Evolutionary conservation across 139 green algal species (phyloP).

Genomic region (Coccomyxa sp.): DNA sequence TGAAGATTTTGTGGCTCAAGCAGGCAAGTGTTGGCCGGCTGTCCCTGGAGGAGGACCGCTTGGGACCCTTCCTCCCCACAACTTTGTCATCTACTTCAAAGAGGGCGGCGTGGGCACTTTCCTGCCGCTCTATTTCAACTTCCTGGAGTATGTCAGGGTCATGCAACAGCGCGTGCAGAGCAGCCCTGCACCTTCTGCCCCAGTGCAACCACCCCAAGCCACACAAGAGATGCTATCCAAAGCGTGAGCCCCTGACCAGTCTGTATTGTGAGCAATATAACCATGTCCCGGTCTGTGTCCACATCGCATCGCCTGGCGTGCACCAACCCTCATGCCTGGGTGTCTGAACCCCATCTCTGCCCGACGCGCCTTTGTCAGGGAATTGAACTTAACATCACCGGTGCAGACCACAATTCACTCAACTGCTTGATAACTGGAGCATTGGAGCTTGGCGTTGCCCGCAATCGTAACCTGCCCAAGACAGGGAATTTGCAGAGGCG

Average conservation of each 20-base stretch:
- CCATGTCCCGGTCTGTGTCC: background rate
- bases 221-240: background rate
- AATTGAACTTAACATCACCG: background rate
- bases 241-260: background rate
- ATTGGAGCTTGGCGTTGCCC: background rate
- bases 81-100: slow-evolving; percentile 84
- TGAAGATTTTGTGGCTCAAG: background rate
- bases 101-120: slow-evolving; percentile 81
- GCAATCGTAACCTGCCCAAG: background rate
- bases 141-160: slow-evolving; percentile 28
- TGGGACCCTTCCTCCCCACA: slow-evolving; percentile 60
- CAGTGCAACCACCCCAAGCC: background rate
- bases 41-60: slow-evolving; percentile 50
- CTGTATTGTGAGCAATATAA: background rate
- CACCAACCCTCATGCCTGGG: no score
- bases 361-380: background rate
- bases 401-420: background rate
- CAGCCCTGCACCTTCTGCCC: background rate
- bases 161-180: background rate
- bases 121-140: slow-evolving; percentile 30
- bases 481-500: background rate
- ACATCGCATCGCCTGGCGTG: no score
- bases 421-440: background rate
- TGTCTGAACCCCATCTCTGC: no score
- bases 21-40: slow-evolving; percentile 59